Base-by-base conservation (phyloP, 2,329 filamentous ascomycete species). In the Penicillium sp. region DNA sequence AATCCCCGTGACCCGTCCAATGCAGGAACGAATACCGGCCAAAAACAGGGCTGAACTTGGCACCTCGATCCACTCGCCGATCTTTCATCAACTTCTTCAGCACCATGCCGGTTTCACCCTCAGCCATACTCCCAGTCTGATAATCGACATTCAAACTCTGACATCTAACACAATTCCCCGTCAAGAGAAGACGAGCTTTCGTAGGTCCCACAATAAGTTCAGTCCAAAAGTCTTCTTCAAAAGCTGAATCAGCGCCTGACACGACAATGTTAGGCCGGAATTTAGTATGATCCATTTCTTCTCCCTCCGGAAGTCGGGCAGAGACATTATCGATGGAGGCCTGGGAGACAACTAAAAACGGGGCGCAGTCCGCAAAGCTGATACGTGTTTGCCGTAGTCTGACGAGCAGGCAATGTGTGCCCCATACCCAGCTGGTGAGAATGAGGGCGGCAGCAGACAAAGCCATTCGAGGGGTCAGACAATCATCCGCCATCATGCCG, bases 181-280 rank as follows among this genome's bases (percentile, higher is more conserved):
- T 91, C 29, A 91, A 76, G 5, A 82, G 68, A 7, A 91, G 75
- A 42, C 74, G 75, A 14, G 63, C 49, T 9, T 54, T 50, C 8
- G 37, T 49, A 7, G 57, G 53, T 1, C 67, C 65, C 39, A 89
- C 70, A 16, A 72, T 71, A 33, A 91, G 72, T 66, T 87, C 85
- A 3, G 77, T 83, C 89, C 88, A 92, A 67, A 83, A 90, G 69
- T 92, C 89, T 71, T 92, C 89, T 13, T 87, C 87, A 69, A 84
- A 92, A 1, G 84, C 73, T 24, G 62, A 75, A 10, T 74, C 71
- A 4, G 83, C 80, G 3, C 85, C 86, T 37, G 83, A 82, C 1
- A 91, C 74, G 1, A 92, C 85, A 47, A 92, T 83, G 69, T 91
- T 92, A 0, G 89, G 87, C 35, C 90, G 84, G 71, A 91, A 90